phyloP scores from a whole-genome alignment of 2,329 filamentous ascomycete species.

The Phaeomoniella chlamydospora region DNA sequence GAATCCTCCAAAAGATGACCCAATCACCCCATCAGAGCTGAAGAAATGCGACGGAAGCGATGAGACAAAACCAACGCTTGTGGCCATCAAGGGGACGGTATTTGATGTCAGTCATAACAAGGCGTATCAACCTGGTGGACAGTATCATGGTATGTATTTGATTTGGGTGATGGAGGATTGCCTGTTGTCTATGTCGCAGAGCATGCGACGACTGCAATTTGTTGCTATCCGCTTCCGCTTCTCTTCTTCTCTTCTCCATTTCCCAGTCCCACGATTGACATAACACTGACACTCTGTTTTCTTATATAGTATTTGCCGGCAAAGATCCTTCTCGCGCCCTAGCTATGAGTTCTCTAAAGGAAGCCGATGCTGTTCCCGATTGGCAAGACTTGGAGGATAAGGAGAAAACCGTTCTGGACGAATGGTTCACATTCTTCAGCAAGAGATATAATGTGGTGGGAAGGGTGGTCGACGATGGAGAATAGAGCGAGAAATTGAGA shows the following conservation, averaged over 20 bases:
- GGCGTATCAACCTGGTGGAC: conserved; percentile 66
- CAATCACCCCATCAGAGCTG: conserved; percentile 68
- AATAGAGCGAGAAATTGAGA: too few relatives aligned
- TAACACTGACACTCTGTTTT: neutral
- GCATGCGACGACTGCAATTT: too few relatives aligned
- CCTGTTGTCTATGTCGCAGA: too few relatives aligned
- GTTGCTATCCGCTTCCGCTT: too few relatives aligned
- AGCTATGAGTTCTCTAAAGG: conserved; percentile 71
- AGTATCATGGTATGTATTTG: conserved; percentile 66
- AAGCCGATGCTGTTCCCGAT: conserved; percentile 67
- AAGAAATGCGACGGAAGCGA: conserved; percentile 67
- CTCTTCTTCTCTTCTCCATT: neutral
- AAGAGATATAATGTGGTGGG: conserved; percentile 79
- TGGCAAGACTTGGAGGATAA: conserved; percentile 75
- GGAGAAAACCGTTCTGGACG: conserved; percentile 69
- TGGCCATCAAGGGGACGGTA: conserved; percentile 69
- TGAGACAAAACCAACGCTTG: conserved; percentile 36
- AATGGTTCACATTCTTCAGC: conserved; percentile 93
- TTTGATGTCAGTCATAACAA: conserved; percentile 90
- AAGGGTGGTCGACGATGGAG: conserved; percentile 18
- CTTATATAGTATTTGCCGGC: conserved; percentile 67
- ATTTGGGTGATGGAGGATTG: too few relatives aligned
- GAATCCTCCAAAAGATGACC: conserved; percentile 72
- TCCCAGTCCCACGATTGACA: neutral
- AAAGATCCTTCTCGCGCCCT: conserved; percentile 92